Base-by-base conservation (phyloP, 2,329 filamentous ascomycete genomes). In the Cryphonectria parasitica region DNA sequence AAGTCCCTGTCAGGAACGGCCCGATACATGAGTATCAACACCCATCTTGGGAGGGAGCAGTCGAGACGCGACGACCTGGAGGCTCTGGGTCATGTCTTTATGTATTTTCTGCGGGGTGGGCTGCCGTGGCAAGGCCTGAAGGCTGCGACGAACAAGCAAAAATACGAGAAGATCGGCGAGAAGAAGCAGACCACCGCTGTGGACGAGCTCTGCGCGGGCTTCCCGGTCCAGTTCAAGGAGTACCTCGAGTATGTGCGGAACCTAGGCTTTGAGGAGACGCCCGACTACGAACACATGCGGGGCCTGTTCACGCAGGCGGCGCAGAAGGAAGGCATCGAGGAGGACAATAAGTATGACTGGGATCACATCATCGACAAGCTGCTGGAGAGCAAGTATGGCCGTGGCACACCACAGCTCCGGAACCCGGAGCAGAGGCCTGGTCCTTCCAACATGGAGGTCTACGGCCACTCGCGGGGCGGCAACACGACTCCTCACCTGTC, bases 21-120 rank as follows among this genome's bases (percentile, higher is more conserved):
- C 73, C 90, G 96, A 80, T 99, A 99, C 83, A 98, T 98, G 96
- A 97, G 94, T 84, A 98, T 99, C 89, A 99, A 99, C 84, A 99
- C 96, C 69, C 96, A 99, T 86, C 83, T 98, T 75, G 96, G 96
- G 68, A 91, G 96, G 72, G 96, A 99, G 80, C 96, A 99, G 81
- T 98, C 95, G 70, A 91, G 96, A 79, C 88, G 96, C 82, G 96
- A 99, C 81, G 96, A 99, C 80, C 86, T 99, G 71, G 96, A 99
- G 83, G 96, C 96, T 19, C 84, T 92, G 17, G 90, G 90, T 28
- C 90, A 92, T 78, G 90, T 92, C 56, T 92, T 92, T 80, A 89
- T 92, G 85, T 92, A 92, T 81, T 92, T 92, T 80, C 81, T 92
- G 61, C 86, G 90, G n/a, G 90, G 90, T 63, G 89, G 89, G 10